A percentile compares a stretch with the other conserved stretches of the same genome.
These are phyloP conservation scores for Saturnispora quitensis DNA, from an alignment of 805 yeast genomes.

Conservation along the genomic window DNA sequence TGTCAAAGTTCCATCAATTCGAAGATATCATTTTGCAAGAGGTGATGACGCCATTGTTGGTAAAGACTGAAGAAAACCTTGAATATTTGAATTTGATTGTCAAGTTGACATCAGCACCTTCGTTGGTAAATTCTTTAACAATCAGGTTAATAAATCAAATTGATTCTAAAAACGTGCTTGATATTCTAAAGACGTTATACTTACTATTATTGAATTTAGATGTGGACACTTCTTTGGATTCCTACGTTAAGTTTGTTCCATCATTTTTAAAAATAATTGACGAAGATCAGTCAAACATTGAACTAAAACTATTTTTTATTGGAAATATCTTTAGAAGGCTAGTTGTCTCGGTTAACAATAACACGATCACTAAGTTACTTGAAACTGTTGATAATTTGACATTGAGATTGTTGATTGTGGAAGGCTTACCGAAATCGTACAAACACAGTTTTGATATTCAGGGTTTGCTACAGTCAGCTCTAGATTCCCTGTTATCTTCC, in stretches of 20 bases:
- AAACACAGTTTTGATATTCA: neutral
- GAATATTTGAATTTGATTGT: neutral
- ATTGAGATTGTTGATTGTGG: neutral
- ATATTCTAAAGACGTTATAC: constrained; percentile 2
- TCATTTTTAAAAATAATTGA: neutral
- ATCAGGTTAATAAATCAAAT: constrained; percentile 10
- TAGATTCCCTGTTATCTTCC: neutral
- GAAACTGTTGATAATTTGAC: neutral
- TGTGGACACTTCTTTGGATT: constrained; percentile 2
- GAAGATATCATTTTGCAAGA: neutral
- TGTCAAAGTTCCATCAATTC: constrained; percentile 28
- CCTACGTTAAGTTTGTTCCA: constrained; percentile 3
- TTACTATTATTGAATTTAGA: neutral
- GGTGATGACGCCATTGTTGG: constrained; percentile 1
- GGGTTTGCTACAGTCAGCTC: neutral
- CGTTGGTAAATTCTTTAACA: constrained; percentile 7
- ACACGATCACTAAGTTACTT: neutral
- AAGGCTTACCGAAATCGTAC: neutral
- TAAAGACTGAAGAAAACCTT: neutral
- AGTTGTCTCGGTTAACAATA: neutral
- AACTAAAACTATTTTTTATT: neutral
- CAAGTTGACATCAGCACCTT: constrained; percentile 5
- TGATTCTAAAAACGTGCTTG: neutral
- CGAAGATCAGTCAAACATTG: neutral
- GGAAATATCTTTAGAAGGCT: constrained; percentile 5